These are phyloP conservation scores for Naganishia cerealis DNA, from an alignment of 1,284 basidiomycete genomes.

Conservation along the genomic window DNA sequence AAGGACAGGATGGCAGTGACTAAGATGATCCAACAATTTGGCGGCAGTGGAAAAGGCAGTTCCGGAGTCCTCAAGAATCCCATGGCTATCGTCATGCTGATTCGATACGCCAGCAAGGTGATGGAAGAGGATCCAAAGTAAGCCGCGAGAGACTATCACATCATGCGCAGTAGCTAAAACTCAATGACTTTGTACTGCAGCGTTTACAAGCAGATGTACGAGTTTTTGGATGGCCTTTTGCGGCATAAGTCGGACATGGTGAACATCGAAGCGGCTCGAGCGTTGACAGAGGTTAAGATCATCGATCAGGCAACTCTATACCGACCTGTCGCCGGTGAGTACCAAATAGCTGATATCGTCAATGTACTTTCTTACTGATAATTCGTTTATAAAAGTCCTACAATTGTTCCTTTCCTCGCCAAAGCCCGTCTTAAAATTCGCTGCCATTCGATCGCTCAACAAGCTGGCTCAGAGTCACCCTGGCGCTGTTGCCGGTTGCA, in stretches of 20 bases:
- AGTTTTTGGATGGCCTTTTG: slow-evolving; percentile 90
- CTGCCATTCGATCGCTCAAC: slow-evolving; percentile 92
- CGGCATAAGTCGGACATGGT: slow-evolving; percentile 99
- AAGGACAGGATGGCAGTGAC: slow-evolving; percentile 98
- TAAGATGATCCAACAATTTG: slow-evolving; percentile 98
- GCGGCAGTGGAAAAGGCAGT: slow-evolving; percentile 68
- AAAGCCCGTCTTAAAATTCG: slow-evolving; percentile 92
- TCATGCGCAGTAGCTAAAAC: background rate
- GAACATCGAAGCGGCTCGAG: slow-evolving; percentile 96
- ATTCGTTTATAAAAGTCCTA: slow-evolving; percentile 61
- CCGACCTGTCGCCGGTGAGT: slow-evolving; percentile 77
- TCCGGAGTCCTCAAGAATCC: slow-evolving; percentile 84
- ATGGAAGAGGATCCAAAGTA: slow-evolving; percentile 98
- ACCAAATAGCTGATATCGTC: background rate
- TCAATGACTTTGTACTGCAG: slow-evolving; percentile 55
- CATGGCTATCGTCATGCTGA: slow-evolving; percentile 98
- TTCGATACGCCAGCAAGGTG: slow-evolving; percentile 94
- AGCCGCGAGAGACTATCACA: slow-evolving; percentile 44
- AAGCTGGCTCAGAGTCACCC: slow-evolving; percentile 81
- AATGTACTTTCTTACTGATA: slow-evolving; percentile 20
- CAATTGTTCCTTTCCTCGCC: slow-evolving; percentile 91
- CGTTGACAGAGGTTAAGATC: slow-evolving; percentile 92
- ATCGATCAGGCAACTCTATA: slow-evolving; percentile 75
- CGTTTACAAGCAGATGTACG: slow-evolving; percentile 86
- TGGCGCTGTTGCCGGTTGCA: slow-evolving; percentile 83